Evolutionary conservation across 2,329 filamentous ascomycete genomes (phyloP), one percentile per base, ranked within the genome.

Genomic region (Beauveria pseudobassiana): DNA sequence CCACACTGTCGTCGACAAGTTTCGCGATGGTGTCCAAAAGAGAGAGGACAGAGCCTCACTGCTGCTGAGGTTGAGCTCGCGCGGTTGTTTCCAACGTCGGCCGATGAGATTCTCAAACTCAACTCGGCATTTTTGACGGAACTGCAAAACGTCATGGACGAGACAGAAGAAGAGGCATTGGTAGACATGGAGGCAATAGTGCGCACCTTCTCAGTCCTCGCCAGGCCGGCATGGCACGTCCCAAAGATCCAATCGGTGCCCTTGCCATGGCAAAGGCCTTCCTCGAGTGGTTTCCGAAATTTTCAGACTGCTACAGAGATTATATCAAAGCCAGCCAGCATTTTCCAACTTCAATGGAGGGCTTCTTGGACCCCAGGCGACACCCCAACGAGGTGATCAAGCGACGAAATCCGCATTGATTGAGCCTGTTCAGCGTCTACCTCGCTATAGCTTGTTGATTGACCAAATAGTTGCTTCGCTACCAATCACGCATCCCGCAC

Each of bases 371-470:
- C 68, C 86, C 62, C 87, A 89, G 64, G 93, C 92, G 2, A 93
- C 50, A 10, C 50, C 50, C 10, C 59, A 61, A n/a, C 53, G 53
- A 9, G 93, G 95, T 61, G 95, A 98, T 73, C 95, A 99, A 76
- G 85, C 87, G 62, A 83, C 98, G 59, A 92, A 91, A 54, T 98
- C 95, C 3, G 84, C 95, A 65, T 82, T 99, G 60, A 99, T 99
- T 72, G 95, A 99, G 74, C 95, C 95, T 2, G 93, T 99, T 0
- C 95, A 99, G 74, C 84, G 95, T 58, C 82, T 99, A 58, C 95
- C 95, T 28, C 88, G 95, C 28, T 99, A 99, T 76, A 97, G 91
- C 69, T 80, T 99, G 42, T 88, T 98, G 70, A 98, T 99, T 68
- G 95, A 99, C 76, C 93, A 96, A 69, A 97, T 99, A 70, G 85